Base-by-base conservation (phyloP, 2,329 filamentous ascomycete genomes). In the Colletotrichum sp. region DNA sequence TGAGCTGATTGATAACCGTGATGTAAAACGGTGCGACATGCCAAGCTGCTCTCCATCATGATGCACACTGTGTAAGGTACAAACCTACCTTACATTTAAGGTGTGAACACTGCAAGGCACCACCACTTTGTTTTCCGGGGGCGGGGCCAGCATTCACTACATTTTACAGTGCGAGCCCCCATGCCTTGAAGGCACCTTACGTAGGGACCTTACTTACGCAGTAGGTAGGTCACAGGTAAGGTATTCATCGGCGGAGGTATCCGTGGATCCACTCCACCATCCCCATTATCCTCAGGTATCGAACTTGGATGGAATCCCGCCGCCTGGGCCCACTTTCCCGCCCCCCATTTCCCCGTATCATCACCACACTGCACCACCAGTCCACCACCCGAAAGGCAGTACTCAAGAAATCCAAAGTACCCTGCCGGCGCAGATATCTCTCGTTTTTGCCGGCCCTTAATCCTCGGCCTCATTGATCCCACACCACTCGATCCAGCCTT, bases 1-100 rank as follows among this genome's bases (percentile, higher is more conserved):
- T 56, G 62, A 43, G 66, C 48, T 70, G 66, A 74, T 70, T 74
- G 71, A 74, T 74, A 74, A 74, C 43, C 58, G 34, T 70, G 66
- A 66, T 74, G 67, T 71, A 62, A 74, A 70, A 65, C 66, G 61
- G 68, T 43, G 55, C 36, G 52, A 52, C 52, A 62, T 61, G 52
- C 68, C 67, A 43, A 60, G 34, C 24, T 18, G 28, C 16, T 48
- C 12, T 15, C 36, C 16, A 48, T 7, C 32, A 32, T 18, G 52
- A 13, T 52, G 32, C 32, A 30, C 18, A 60, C 66, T 9, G 55
- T 61, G 55, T 30, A 67, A 38, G 36, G 36, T 38, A 38, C 36
- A n/a, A n/a, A n/a, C n/a, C 32, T 34, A 15, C 32, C 13, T 34
- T 34, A 34, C 32, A 34, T 34, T 34, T 34, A 15, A 36, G 6